Evolutionary conservation across 2,329 filamentous ascomycete genomes (phyloP), one percentile per base, ranked within the genome.

Genomic region (Leptographium flavum): DNA sequence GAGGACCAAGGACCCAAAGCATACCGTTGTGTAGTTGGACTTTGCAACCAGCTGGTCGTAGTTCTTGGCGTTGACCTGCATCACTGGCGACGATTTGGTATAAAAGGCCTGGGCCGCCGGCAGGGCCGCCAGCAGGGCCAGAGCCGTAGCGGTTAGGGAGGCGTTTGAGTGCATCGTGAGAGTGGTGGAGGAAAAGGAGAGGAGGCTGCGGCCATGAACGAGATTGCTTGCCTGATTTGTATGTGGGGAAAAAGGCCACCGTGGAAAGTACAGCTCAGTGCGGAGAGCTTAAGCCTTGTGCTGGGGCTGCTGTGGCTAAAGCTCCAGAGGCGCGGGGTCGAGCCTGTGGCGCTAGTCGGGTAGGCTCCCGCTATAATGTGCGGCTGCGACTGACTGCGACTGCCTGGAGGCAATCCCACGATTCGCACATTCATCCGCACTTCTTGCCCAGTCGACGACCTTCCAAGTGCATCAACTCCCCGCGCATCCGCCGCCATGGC

Each of bases 1-100:
- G 28, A 3, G 23, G 5, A 42, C 4, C 5, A 3, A 5, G n/a
- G 5, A 40, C 15, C 8, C 5, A 6, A 5, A 10, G 60, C 81
- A 61, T 74, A 94, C 88, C 43, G 87, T 87, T 36, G 87, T 93
- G 63, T 96, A 73, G 60, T 95, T 95, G 25, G 87, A 94, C 58
- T 85, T 80, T 39, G 83, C 78, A 62, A 98, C 87, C 53, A 94
- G 67, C 50, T 73, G 75, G 58, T 90, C 79, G 63, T 93, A 96
- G 56, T 73, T 83, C 63, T 82, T 84, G 47, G 72, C 73, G 56
- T 83, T 80, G 52, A 96, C 67, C 62, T 93, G 86, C 37, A 96
- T 62, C 37, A 98, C 92, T 13, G 85, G 79, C 2, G 88, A 95
- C 60, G 73, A 84, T 67, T 90, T 93, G 49, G 78, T 67, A 67